Evolutionary conservation across 495 filamentous ascomycete genomes (phyloP).

Genomic region (Talaromyces trachyspermus): DNA sequence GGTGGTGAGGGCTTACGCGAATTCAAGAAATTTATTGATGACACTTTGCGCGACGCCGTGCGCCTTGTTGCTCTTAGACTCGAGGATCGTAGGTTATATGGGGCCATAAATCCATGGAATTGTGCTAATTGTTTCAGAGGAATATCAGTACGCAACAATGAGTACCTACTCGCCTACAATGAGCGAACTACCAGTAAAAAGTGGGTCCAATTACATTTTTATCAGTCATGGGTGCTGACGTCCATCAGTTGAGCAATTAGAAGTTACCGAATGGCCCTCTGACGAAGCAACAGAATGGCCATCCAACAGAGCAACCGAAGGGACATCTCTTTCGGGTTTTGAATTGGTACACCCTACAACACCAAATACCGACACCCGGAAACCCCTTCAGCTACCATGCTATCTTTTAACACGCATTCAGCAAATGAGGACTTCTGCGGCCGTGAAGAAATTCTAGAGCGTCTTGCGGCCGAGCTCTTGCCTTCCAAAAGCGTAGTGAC

Average conservation of each 20-base stretch:
- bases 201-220: slow-evolving; percentile 2
- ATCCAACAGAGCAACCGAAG: slow-evolving; percentile 13
- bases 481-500: slow-evolving; percentile 12
- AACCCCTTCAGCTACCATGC: slow-evolving; percentile 13
- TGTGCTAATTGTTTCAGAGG: slow-evolving; percentile 5
- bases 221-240: background rate
- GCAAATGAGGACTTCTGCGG: slow-evolving; percentile 22
- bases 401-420: slow-evolving; percentile 12
- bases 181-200: slow-evolving; percentile 7
- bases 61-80: slow-evolving; percentile 9
- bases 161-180: slow-evolving; percentile 14
- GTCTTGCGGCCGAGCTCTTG: slow-evolving; percentile 18
- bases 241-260: background rate
- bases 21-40: slow-evolving; percentile 10
- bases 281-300: slow-evolving; percentile 8
- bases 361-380: slow-evolving; percentile 6
- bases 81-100: slow-evolving; percentile 8
- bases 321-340: slow-evolving; percentile 13
- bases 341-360: slow-evolving; percentile 5
- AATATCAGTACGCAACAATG: slow-evolving; percentile 14
- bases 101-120: background rate
- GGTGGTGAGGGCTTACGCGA: slow-evolving; percentile 9
- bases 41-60: slow-evolving; percentile 7
- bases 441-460: slow-evolving; percentile 19
- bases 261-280: slow-evolving; percentile 8